Percentiles rank a stretch among this genome's conserved stretches.
Conservation (phyloP, 2,329 filamentous ascomycete species). For the Chrysoporthe cubensis region DNA sequence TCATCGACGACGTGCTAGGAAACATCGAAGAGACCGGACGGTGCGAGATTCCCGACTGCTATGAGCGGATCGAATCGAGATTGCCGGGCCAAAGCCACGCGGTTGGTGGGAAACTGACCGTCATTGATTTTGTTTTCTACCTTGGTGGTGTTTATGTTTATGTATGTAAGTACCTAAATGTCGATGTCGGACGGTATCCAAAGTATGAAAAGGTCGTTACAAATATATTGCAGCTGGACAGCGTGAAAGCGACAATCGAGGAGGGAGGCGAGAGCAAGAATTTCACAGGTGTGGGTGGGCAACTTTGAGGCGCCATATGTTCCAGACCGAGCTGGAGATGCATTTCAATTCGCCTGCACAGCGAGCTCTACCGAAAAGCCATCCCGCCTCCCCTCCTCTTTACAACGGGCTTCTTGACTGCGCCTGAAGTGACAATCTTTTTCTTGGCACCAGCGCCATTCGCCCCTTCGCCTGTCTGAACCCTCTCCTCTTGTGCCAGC, state of each 20-base stretch:
- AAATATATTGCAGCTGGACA: background rate
- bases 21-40: constrained; percentile 32
- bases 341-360: background rate
- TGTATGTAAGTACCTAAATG: background rate
- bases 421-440: constrained; percentile 65
- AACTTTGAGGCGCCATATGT: background rate
- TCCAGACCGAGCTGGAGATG: background rate
- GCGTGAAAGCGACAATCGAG: background rate
- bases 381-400: constrained; percentile 59
- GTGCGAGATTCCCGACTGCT: constrained; percentile 28
- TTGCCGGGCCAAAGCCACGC: constrained; percentile 16
- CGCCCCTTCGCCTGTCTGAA: constrained; percentile 44
- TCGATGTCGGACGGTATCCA: background rate
- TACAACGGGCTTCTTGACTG: constrained; percentile 63
- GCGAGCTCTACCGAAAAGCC: constrained; percentile 21
- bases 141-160: constrained; percentile 22
- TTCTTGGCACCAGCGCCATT: constrained; percentile 43
- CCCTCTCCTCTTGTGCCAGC: constrained; percentile 53
- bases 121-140: constrained; percentile 22
- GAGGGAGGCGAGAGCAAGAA: background rate
- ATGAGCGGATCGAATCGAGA: constrained; percentile 20
- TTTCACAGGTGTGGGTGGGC: background rate
- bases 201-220: background rate
- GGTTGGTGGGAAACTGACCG: constrained; percentile 31
- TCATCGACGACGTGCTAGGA: constrained; percentile 30